Conservation (phyloP, 2,329 filamentous ascomycete genomes). For the Phyllosticta citribraziliensis region DNA sequence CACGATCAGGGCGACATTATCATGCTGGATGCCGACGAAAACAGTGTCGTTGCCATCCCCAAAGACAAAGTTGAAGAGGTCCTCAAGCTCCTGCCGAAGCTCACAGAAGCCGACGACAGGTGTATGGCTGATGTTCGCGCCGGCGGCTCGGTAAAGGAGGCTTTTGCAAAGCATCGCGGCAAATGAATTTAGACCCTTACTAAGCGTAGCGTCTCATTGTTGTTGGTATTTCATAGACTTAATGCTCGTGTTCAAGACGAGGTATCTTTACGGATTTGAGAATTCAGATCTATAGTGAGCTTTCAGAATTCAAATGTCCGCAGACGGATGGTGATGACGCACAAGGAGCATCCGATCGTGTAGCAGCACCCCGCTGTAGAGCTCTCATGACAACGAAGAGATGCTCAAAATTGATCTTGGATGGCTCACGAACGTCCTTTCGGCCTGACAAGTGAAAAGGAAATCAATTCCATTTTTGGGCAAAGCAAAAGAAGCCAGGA, state of each 20-base stretch:
- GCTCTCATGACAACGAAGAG: not conserved
- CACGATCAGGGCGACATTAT: conserved; percentile 51
- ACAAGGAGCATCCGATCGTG: too few species aligned
- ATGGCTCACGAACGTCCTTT: not conserved
- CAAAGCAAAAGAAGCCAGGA: not conserved
- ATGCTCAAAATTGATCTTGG: not conserved
- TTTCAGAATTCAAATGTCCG: too few species aligned
- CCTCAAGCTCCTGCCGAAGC: conserved; percentile 47
- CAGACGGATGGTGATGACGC: too few species aligned
- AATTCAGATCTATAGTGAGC: too few species aligned
- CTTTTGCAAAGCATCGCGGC: conserved; percentile 48
- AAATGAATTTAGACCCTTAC: not conserved
- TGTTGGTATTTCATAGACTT: too few species aligned
- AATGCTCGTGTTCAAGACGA: too few species aligned
- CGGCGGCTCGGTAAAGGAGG: conserved; percentile 54
- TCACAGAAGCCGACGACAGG: conserved; percentile 34
- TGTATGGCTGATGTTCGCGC: conserved; percentile 49
- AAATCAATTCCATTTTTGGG: not conserved
- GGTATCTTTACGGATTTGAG: too few species aligned
- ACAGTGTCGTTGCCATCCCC: conserved; percentile 59
- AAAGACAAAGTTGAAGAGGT: conserved; percentile 49
- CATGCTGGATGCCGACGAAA: conserved; percentile 58
- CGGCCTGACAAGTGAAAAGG: not conserved
- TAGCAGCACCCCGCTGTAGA: not conserved
- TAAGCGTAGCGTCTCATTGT: too few species aligned